Conservation (phyloP, 352 stramenopile genomes). For the Lagenidium sp. region DNA sequence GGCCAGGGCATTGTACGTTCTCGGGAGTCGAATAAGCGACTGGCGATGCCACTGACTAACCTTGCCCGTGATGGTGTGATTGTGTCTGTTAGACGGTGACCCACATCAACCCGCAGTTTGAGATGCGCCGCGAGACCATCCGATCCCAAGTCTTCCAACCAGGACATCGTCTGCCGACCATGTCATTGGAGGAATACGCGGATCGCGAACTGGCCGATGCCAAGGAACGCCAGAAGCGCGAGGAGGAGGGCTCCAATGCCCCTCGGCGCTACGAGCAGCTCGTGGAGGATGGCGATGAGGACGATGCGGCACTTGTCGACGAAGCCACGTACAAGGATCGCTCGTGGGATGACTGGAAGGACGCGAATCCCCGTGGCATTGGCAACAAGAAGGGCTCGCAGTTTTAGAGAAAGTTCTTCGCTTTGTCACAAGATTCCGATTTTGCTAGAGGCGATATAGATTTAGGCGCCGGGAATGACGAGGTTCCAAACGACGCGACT, state of each 20-base stretch:
- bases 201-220: constrained; percentile 85
- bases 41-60: neutral
- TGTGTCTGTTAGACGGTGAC: constrained; percentile 51
- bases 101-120: constrained; percentile 77
- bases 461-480: no score
- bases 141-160: constrained; percentile 91
- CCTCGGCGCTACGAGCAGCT: constrained; percentile 91
- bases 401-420: no score
- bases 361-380: constrained; percentile 92
- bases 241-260: constrained; percentile 37
- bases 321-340: constrained; percentile 90
- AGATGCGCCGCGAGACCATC: constrained; percentile 85
- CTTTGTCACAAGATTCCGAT: no score
- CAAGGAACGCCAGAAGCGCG: constrained; percentile 75
- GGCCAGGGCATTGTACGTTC: constrained; percentile 70
- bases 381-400: constrained; percentile 95
- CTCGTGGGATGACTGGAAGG: constrained; percentile 96
- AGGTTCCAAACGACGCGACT: no score
- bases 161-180: constrained; percentile 93
- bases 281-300: constrained; percentile 92
- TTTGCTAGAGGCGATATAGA: no score
- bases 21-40: neutral
- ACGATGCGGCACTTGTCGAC: constrained; percentile 89
- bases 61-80: neutral
- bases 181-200: constrained; percentile 92